These are phyloP conservation scores for Amanita pallidorosea DNA, from an alignment of 768 basidiomycete genomes.

Conservation along the genomic window DNA sequence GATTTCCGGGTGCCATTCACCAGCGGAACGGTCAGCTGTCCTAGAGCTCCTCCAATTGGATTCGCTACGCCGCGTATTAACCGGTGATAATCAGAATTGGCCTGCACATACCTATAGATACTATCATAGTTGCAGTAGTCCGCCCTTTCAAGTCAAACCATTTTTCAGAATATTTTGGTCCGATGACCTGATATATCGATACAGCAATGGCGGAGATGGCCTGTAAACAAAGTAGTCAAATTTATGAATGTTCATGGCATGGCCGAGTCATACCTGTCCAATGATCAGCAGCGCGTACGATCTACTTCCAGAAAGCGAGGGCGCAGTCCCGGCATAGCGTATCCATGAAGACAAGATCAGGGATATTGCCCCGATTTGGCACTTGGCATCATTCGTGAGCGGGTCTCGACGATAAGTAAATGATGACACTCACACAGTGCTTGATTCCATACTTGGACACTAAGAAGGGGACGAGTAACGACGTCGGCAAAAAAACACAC, in stretches of 20 bases:
- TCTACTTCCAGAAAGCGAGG: conserved; percentile 35
- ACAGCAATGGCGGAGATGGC: conserved; percentile 54
- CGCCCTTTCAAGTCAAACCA: conserved; percentile 75
- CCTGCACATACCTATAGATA: conserved; percentile 33
- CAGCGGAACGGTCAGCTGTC: conserved; percentile 62
- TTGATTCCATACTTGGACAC: conserved; percentile 51
- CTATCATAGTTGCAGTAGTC: conserved; percentile 64
- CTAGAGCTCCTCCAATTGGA: conserved; percentile 64
- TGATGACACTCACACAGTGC: conserved; percentile 38
- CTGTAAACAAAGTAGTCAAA: conserved; percentile 20
- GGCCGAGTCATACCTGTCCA: conserved; percentile 43
- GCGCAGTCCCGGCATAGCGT: conserved; percentile 59
- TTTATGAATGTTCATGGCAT: not conserved
- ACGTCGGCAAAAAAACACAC: conserved; percentile 47
- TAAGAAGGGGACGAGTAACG: conserved; percentile 47
- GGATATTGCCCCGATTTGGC: conserved; percentile 41
- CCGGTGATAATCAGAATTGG: not conserved
- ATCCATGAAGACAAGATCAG: conserved; percentile 65
- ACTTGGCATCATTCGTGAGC: conserved; percentile 29
- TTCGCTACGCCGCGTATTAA: conserved; percentile 38
- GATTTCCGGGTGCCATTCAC: conserved; percentile 43
- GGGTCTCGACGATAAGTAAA: not conserved
- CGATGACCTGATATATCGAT: conserved; percentile 67
- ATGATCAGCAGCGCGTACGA: conserved; percentile 61
- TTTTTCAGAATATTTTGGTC: conserved; percentile 70